phyloP scores from a whole-genome alignment of 768 basidiomycete species.

The Trametopsis cervina region DNA sequence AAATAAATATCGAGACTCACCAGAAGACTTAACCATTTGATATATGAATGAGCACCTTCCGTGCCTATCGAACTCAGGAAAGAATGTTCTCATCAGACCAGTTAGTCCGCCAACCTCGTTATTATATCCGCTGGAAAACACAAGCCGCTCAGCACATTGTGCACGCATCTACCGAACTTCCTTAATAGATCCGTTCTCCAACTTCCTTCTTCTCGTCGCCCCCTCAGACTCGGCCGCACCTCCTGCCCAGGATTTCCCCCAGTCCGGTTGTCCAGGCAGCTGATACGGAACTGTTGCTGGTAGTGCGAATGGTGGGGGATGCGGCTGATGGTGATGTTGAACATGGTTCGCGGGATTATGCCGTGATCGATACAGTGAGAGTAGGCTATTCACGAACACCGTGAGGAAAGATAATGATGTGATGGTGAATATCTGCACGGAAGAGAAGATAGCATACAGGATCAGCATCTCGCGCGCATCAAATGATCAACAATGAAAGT shows the following conservation, averaged over 20 bases:
- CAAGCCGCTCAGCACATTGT: not conserved
- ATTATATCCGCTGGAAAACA: no score
- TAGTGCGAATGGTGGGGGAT: slow-evolving; percentile 27
- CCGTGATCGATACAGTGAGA: slow-evolving; percentile 70
- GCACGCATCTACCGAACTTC: slow-evolving; percentile 14
- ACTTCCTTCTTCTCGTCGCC: slow-evolving; percentile 17
- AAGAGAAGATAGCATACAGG: no score
- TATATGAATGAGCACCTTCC: no score
- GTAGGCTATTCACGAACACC: slow-evolving; percentile 72
- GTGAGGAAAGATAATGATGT: slow-evolving; percentile 73
- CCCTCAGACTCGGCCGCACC: slow-evolving; percentile 10
- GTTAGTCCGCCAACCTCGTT: no score
- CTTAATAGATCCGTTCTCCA: slow-evolving; percentile 20
- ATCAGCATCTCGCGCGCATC: no score
- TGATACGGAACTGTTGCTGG: slow-evolving; percentile 35
- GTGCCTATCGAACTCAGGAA: no score
- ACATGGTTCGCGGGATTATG: slow-evolving; percentile 30
- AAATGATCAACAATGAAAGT: slow-evolving; percentile 6
- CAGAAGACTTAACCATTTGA: no score
- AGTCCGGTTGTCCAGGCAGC: slow-evolving; percentile 41
- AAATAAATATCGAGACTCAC: no score
- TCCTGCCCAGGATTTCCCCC: slow-evolving; percentile 34
- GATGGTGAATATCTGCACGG: slow-evolving; percentile 59
- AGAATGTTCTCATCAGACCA: no score
- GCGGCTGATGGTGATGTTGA: slow-evolving; percentile 14